Conservation (phyloP, 371 early-diverging fungal genomes). For the Batkoa obscura region DNA sequence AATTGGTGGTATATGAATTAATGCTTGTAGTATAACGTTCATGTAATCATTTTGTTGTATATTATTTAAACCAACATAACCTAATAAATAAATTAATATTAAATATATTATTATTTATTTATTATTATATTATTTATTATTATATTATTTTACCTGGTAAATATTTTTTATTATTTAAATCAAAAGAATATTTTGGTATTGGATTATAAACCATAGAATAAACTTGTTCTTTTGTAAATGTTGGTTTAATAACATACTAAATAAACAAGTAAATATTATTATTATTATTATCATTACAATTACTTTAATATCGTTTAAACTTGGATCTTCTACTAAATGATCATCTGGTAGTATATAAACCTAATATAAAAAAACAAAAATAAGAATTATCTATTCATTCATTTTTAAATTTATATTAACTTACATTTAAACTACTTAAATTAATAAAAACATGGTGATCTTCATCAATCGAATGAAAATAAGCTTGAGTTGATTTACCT, state of each 20-base stretch:
- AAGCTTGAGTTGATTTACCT: constrained; percentile 80
- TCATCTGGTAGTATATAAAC: constrained; percentile 86
- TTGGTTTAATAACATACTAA: constrained; percentile 68
- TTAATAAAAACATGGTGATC: constrained; percentile 95
- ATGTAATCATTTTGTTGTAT: constrained; percentile 93
- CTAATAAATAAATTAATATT: constrained; percentile 20
- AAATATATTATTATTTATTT: too few species aligned
- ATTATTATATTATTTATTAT: too few species aligned
- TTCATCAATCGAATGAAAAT: constrained; percentile 84
- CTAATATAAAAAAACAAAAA: constrained; percentile 12
- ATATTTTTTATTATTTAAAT: constrained; percentile 72
- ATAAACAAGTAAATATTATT: neutral
- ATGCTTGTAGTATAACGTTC: constrained; percentile 79
- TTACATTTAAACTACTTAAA: constrained; percentile 59
- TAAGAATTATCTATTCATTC: too few species aligned
- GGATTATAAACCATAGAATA: constrained; percentile 34
- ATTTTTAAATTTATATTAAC: too few species aligned
- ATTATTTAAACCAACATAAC: constrained; percentile 89
- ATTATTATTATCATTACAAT: neutral
- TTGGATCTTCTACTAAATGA: constrained; percentile 73
- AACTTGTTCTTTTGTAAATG: constrained; percentile 53
- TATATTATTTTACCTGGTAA: constrained; percentile 61
- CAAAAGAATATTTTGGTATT: constrained; percentile 33
- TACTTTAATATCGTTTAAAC: constrained; percentile 82
- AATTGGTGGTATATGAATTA: constrained; percentile 74